phyloP scores from a whole-genome alignment of 2,329 filamentous ascomycete genomes.

The Colletotrichum siamense region DNA sequence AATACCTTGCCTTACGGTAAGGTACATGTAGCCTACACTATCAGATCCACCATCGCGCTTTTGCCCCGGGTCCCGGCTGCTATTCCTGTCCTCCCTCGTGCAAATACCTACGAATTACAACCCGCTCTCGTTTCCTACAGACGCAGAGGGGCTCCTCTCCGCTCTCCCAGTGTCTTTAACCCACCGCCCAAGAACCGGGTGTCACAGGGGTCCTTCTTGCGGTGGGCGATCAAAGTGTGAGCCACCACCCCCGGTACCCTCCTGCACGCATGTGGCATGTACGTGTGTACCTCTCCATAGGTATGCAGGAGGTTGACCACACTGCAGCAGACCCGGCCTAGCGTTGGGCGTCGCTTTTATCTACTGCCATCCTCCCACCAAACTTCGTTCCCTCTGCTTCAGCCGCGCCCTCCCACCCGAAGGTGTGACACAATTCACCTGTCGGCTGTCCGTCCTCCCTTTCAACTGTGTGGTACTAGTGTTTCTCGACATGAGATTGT shows the following conservation, averaged over 20 bases:
- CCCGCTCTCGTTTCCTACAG: neutral
- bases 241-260: constrained; percentile 11
- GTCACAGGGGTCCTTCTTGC: constrained; percentile 10
- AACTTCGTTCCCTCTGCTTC: constrained; percentile 4
- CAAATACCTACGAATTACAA: neutral
- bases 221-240: constrained; percentile 11
- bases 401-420: constrained; percentile 9
- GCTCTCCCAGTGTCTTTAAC: neutral
- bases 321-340: constrained; percentile 17
- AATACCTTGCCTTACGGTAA: neutral
- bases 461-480: neutral
- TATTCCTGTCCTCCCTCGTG: constrained; percentile 18
- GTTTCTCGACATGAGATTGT: constrained; percentile 14
- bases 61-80: neutral
- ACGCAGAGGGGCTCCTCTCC: neutral
- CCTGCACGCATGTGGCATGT: constrained; percentile 5
- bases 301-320: constrained; percentile 21
- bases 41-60: constrained; percentile 10
- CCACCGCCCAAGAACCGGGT: neutral
- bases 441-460: constrained; percentile 4
- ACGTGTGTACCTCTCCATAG: neutral
- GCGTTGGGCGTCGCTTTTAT: constrained; percentile 18
- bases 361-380: constrained; percentile 18
- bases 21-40: neutral
- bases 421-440: constrained; percentile 20